Percentiles rank a stretch among this genome's conserved stretches.
Conservation (phyloP, 169 alveolate genomes). For the Plasmodium relictum region DNA sequence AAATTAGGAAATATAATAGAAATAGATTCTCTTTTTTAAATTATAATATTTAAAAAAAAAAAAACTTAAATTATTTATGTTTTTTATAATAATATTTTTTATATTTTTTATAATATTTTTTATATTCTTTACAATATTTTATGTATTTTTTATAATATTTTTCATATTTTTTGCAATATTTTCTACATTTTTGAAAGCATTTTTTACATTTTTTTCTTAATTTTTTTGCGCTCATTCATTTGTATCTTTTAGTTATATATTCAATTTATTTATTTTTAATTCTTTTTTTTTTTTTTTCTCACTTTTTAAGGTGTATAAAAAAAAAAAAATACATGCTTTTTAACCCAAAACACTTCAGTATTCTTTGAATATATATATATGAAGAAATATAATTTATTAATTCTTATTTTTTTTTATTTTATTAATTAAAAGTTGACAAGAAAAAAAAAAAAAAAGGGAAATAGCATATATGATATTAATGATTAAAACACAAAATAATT, state of each 20-base stretch:
- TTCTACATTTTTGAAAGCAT: background rate
- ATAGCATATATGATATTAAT: background rate
- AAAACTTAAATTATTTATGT: background rate
- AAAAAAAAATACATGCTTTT: too few species aligned
- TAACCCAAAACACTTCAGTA: too few species aligned
- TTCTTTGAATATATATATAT: too few species aligned
- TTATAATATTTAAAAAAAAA: background rate
- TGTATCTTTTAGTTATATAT: background rate
- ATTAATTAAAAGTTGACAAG: too few species aligned
- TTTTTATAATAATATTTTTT: background rate
- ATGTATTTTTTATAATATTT: background rate
- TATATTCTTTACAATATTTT: background rate
- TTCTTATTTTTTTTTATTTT: too few species aligned
- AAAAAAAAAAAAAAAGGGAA: background rate
- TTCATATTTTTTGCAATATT: background rate
- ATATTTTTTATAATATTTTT: background rate
- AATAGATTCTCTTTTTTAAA: background rate
- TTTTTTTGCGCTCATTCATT: constrained; percentile 13
- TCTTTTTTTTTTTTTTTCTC: too few species aligned
- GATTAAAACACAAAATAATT: too few species aligned
- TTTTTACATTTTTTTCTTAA: background rate
- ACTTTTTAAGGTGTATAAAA: too few species aligned
- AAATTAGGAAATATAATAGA: too few species aligned
- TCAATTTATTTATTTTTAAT: too few species aligned
- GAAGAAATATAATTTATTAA: too few species aligned